Base-by-base conservation (phyloP, 768 basidiomycete species). In the Auricularia cornea region DNA sequence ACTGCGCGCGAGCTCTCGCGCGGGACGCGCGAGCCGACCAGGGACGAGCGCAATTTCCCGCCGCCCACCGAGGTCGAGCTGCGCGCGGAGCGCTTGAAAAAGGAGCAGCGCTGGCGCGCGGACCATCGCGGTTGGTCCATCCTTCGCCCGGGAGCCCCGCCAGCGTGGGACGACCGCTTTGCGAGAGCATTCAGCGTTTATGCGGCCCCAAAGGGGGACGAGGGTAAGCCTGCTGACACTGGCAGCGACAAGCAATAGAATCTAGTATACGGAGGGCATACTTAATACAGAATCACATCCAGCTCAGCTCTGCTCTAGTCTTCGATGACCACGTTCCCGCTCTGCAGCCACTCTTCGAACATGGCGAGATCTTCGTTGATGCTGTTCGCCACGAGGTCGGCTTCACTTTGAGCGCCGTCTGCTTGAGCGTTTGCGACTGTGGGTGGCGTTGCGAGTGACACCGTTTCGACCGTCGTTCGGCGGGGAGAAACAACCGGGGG, bases 41-140 rank as follows among this genome's bases (percentile, higher is more conserved):
- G 89, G 70, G 90, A 89, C 64, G 96, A 98, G 74, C 68, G 74
- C 52, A 80, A 79, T 16, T 82, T 88, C 68, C 91, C 92, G 2
- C 92, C 94, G 3, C 86, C 85, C 31, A 94, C 89, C 1, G 93
- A 98, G 75, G 88, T 91, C 26, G 92, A 97, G 71, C 78, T 98
- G 63, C 84, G 89, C 54, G 88, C 88, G 41, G 94, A 98, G 75
- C 80, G 96, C 67, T 73, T 94, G 73, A 88, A 89, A 75, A 96
- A 94, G 76, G 96, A 98, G 76, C 73, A 85, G 68, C 79, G 85
- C 68, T 98, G 96, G 96, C 82, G 84, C 54, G 80, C 83, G 26
- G 90, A 95, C 68, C 76, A 89, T 62, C 80, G 80, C 60, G 94
- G 91, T 2, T 98, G 90, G 89, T 80, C 82, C 44, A 83, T 94